Percentiles rank a stretch among this genome's conserved stretches.
These are phyloP conservation scores for Trifolium dubium DNA, from an alignment of 306 rosid genomes.

Conservation along the genomic window DNA sequence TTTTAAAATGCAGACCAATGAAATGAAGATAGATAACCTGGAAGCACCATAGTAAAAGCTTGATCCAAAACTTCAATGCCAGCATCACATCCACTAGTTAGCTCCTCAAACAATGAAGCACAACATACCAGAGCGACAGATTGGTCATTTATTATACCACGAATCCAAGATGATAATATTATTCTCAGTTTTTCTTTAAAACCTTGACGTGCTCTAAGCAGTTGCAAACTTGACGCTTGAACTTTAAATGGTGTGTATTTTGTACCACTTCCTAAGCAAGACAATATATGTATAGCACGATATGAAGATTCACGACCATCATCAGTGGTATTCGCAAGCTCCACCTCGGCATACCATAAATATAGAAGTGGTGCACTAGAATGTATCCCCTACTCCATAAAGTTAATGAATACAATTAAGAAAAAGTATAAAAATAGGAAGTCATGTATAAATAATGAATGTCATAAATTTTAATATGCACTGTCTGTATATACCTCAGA, in stretches of 20 bases:
- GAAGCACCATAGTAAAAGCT: slow-evolving; percentile 92
- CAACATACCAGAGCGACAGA: slow-evolving; percentile 80
- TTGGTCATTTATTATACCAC: slow-evolving; percentile 75
- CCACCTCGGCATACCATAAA: slow-evolving; percentile 94
- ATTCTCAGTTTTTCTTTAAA: slow-evolving; percentile 78
- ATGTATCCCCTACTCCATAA: slow-evolving; percentile 63
- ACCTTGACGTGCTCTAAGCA: slow-evolving; percentile 91
- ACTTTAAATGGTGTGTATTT: slow-evolving; percentile 69
- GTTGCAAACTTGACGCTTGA: slow-evolving; percentile 75
- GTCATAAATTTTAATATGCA: slow-evolving; percentile 2
- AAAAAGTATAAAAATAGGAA: slow-evolving; percentile 12
- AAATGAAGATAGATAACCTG: slow-evolving; percentile 60
- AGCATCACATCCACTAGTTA: slow-evolving; percentile 73
- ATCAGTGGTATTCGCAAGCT: slow-evolving; percentile 57
- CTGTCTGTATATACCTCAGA: slow-evolving; percentile 60
- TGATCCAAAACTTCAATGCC: slow-evolving; percentile 79
- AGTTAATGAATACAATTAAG: slow-evolving; percentile 27
- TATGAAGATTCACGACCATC: slow-evolving; percentile 48
- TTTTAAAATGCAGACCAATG: slow-evolving; percentile 1
- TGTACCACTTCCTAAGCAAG: slow-evolving; percentile 79
- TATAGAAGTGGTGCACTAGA: slow-evolving; percentile 73
- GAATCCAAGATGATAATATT: slow-evolving; percentile 71
- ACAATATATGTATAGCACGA: slow-evolving; percentile 75
- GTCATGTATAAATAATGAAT: background rate
- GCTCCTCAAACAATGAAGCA: slow-evolving; percentile 85